Conservation (phyloP, 495 filamentous ascomycete species). For the Penicillium goetzii region DNA sequence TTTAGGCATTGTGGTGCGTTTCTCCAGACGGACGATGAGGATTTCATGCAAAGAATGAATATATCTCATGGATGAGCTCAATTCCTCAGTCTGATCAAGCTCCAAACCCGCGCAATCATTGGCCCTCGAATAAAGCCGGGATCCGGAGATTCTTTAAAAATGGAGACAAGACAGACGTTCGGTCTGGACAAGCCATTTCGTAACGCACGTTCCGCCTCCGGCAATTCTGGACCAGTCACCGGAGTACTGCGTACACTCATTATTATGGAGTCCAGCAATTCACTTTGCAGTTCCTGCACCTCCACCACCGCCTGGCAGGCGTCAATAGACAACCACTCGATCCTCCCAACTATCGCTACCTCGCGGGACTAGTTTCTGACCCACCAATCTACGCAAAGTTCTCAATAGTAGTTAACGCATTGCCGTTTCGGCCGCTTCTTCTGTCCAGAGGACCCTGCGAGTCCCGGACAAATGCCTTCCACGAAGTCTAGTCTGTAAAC, state of each 20-base stretch:
- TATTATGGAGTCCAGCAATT: conserved; percentile 1
- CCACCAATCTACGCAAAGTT: neutral
- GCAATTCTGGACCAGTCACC: conserved; percentile 16
- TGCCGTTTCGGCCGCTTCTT: conserved; percentile 6
- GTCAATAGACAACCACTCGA: neutral
- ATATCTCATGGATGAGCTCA: neutral
- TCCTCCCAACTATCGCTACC: conserved; percentile 7
- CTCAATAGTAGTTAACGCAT: neutral
- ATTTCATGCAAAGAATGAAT: neutral
- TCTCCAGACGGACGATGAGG: neutral
- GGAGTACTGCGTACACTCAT: neutral
- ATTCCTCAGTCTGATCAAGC: neutral
- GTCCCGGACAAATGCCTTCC: neutral
- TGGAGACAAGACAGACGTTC: neutral
- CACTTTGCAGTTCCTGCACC: conserved; percentile 12
- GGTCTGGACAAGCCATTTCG: conserved; percentile 15
- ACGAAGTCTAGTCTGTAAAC: neutral
- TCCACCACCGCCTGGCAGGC: neutral
- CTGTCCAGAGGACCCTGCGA: conserved; percentile 18
- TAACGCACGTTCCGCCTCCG: conserved; percentile 19
- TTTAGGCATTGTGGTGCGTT: conserved; percentile 18
- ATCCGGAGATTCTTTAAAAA: conserved; percentile 7
- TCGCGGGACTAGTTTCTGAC: neutral
- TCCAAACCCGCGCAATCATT: neutral
- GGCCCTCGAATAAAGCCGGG: neutral